These are phyloP conservation scores for Seminavis robusta DNA, from an alignment of 108 stramenopile species.

Conservation along the genomic window DNA sequence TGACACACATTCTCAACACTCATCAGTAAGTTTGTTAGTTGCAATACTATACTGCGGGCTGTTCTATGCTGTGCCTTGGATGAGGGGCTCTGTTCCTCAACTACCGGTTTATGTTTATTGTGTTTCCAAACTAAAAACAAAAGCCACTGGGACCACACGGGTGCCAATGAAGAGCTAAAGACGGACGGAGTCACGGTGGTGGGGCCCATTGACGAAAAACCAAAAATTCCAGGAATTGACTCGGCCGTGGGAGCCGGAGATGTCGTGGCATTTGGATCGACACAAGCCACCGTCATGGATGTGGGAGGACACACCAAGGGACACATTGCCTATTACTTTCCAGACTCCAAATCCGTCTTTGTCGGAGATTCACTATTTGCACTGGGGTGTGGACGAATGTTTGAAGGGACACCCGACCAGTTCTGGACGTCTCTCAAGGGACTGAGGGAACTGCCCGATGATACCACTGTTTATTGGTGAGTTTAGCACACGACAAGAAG, in stretches of 20 bases:
- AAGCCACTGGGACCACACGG: constrained; percentile 77
- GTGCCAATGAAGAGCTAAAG: constrained; percentile 69
- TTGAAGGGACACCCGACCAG: constrained; percentile 79
- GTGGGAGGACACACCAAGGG: constrained; percentile 83
- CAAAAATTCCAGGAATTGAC: constrained; percentile 67
- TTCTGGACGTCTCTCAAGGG: constrained; percentile 63
- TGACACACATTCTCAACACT: constrained; percentile 83
- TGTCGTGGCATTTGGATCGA: constrained; percentile 45
- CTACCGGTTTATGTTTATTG: neutral
- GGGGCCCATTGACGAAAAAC: constrained; percentile 58
- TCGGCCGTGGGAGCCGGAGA: constrained; percentile 51
- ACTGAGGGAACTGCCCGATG: constrained; percentile 68
- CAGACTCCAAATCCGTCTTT: constrained; percentile 53
- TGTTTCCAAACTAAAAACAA: constrained; percentile 10
- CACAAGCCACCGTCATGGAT: constrained; percentile 58
- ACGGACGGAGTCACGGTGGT: constrained; percentile 36
- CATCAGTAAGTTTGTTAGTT: constrained; percentile 33
- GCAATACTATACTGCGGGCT: neutral
- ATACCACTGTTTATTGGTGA: constrained; percentile 72
- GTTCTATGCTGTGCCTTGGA: neutral
- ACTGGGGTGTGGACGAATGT: constrained; percentile 86
- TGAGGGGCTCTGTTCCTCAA: neutral
- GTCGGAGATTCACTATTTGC: constrained; percentile 80
- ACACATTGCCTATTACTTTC: constrained; percentile 84
- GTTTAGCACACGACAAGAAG: too few species aligned